These are phyloP conservation scores for Cyberlindnera amylophila DNA, from an alignment of 805 yeast species.

Conservation along the genomic window DNA sequence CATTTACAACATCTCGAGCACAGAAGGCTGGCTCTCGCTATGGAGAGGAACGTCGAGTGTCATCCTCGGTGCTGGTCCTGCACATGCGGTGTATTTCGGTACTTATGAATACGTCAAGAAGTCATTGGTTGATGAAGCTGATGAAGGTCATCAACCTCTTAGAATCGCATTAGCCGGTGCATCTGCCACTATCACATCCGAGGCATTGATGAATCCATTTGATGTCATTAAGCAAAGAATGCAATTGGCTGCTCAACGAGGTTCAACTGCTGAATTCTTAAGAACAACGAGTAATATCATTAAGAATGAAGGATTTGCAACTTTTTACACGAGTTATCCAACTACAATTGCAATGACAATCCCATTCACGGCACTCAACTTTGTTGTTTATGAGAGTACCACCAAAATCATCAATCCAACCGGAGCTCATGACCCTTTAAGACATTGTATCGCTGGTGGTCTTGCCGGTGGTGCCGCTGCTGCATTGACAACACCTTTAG, in stretches of 20 bases:
- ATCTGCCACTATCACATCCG: conserved; percentile 87
- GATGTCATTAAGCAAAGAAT: conserved; percentile 94
- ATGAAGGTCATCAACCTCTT: conserved; percentile 61
- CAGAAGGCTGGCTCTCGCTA: conserved; percentile 81
- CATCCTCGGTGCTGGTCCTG: conserved; percentile 95
- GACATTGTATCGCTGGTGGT: conserved; percentile 90
- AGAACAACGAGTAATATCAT: conserved; percentile 16
- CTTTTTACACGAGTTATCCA: conserved; percentile 90
- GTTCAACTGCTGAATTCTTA: conserved; percentile 7
- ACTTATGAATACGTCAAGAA: conserved; percentile 74
- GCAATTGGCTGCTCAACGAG: conserved; percentile 46
- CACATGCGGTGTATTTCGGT: conserved; percentile 95
- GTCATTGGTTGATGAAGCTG: conserved; percentile 29
- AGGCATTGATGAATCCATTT: conserved; percentile 96
- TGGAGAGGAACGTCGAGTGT: conserved; percentile 96
- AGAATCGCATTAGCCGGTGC: conserved; percentile 87
- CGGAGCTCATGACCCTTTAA: conserved; percentile 78
- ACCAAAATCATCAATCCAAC: conserved; percentile 74
- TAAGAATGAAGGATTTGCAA: conserved; percentile 59
- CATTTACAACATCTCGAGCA: conserved; percentile 66
- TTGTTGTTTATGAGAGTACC: conserved; percentile 83
- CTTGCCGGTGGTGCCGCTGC: conserved; percentile 94
- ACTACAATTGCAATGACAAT: conserved; percentile 90
- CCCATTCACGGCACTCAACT: conserved; percentile 92
- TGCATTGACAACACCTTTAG: conserved; percentile 90